Percentiles rank a stretch among this genome's conserved stretches.
These are phyloP conservation scores for Cladosporium sp. DNA, from an alignment of 2,329 filamentous ascomycete genomes.

Conservation along the genomic window DNA sequence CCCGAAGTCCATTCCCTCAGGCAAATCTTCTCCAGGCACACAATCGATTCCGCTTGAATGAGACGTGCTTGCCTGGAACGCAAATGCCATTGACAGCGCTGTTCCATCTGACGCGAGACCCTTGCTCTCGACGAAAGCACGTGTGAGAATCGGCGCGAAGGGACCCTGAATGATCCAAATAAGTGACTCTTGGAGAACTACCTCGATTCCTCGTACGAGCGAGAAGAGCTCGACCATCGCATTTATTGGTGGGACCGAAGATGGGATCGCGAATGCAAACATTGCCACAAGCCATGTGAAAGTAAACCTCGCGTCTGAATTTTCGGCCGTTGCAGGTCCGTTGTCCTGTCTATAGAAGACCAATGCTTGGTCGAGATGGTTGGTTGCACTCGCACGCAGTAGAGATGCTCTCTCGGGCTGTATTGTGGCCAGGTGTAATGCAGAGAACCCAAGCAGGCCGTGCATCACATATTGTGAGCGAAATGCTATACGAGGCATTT, in stretches of 20 bases:
- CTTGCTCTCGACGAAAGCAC: slow-evolving; percentile 11
- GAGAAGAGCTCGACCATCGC: slow-evolving; percentile 26
- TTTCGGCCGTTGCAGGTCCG: slow-evolving; percentile 19
- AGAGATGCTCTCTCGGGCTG: slow-evolving; percentile 20
- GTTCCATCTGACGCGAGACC: not conserved
- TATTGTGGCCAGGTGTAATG: slow-evolving; percentile 26
- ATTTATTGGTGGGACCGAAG: slow-evolving; percentile 26
- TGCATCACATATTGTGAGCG: slow-evolving; percentile 27
- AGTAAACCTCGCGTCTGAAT: slow-evolving; percentile 26
- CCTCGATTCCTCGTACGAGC: slow-evolving; percentile 25
- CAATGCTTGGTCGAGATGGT: slow-evolving; percentile 30
- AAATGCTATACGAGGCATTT: slow-evolving; percentile 26
- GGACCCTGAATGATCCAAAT: slow-evolving; percentile 28
- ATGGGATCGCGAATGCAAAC: slow-evolving; percentile 27
- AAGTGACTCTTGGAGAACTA: slow-evolving; percentile 23
- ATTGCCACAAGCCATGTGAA: slow-evolving; percentile 28
- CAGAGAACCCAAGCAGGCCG: slow-evolving; percentile 26
- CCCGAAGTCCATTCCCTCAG: slow-evolving; percentile 27
- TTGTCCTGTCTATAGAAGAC: slow-evolving; percentile 21
- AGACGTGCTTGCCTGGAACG: slow-evolving; percentile 1
- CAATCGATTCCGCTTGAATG: not conserved
- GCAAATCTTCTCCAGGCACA: slow-evolving; percentile 10
- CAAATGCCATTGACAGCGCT: slow-evolving; percentile 8
- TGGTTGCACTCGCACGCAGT: slow-evolving; percentile 25
- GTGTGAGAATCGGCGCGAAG: slow-evolving; percentile 25